Conservation (phyloP, 2,329 filamentous ascomycete genomes). For the Trichoderma sp. region DNA sequence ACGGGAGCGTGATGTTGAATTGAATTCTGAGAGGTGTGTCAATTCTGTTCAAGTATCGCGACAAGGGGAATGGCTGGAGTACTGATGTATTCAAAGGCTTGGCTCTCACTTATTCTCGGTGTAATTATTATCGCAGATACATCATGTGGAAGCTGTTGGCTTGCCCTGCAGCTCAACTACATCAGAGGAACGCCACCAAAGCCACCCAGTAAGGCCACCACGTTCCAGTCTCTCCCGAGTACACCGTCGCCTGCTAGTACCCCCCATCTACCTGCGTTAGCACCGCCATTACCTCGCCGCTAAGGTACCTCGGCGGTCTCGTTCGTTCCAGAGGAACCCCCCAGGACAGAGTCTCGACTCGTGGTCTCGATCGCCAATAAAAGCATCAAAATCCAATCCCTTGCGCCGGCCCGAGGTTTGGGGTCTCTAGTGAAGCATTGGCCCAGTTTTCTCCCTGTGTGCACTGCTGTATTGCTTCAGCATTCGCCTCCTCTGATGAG, state of each 20-base stretch:
- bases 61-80: neutral
- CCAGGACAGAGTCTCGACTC: neutral
- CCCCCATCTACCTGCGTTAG: neutral
- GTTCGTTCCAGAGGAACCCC: neutral
- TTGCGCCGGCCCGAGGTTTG: neutral
- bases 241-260: neutral
- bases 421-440: neutral
- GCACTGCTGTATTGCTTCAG: neutral
- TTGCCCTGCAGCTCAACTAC: neutral
- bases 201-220: neutral
- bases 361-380: neutral
- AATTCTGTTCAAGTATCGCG: neutral
- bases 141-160: neutral
- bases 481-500: neutral
- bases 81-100: no score
- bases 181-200: neutral
- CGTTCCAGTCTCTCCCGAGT: neutral
- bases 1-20: constrained; percentile 15
- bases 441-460: neutral
- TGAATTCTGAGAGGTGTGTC: neutral
- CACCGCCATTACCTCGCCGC: neutral
- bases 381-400: neutral
- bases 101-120: neutral
- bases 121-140: neutral
- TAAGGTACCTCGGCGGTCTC: constrained; percentile 8